A percentile compares a stretch with the other conserved stretches of the same genome.
Conservation (phyloP, 2,329 filamentous ascomycete genomes). For the Colletotrichum abscissum region DNA sequence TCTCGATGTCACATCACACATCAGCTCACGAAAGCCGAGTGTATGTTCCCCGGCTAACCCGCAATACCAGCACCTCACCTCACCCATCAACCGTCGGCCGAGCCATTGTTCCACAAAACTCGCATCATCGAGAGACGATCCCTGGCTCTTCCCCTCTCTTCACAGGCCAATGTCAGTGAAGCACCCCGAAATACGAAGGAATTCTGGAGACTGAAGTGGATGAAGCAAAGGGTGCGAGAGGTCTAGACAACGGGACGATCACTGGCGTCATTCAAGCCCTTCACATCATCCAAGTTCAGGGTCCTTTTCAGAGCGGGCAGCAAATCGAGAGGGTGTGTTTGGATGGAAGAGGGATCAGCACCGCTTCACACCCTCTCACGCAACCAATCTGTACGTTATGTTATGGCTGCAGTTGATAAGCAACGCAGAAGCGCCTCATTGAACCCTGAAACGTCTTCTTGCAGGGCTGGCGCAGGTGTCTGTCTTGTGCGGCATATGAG, state of each 20-base stretch:
- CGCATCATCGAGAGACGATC: slow-evolving; percentile 10
- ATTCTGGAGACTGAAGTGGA: background rate
- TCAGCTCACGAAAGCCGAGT: background rate
- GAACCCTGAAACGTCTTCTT: slow-evolving; percentile 18
- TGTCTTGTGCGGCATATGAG: background rate
- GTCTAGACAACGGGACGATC: slow-evolving; percentile 27
- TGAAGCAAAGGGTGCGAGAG: background rate
- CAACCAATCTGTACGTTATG: background rate
- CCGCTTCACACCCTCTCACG: slow-evolving; percentile 15
- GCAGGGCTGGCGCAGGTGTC: background rate
- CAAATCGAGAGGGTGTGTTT: background rate
- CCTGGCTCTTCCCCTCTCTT: background rate
- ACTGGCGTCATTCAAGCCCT: slow-evolving; percentile 23
- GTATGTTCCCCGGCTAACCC: background rate
- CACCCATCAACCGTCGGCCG: background rate
- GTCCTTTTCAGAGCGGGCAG: background rate
- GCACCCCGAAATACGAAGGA: background rate
- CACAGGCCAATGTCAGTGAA: background rate
- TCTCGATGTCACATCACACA: slow-evolving; percentile 4
- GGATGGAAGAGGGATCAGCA: background rate
- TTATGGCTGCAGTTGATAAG: background rate
- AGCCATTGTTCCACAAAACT: background rate
- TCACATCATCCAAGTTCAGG: slow-evolving; percentile 12
- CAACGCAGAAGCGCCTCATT: slow-evolving; percentile 16
- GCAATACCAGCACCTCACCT: background rate